A percentile compares a stretch with the other conserved stretches of the same genome.
These are phyloP conservation scores for Gardenia jasminoides DNA, from an alignment of 257 asterid species.

Conservation along the genomic window DNA sequence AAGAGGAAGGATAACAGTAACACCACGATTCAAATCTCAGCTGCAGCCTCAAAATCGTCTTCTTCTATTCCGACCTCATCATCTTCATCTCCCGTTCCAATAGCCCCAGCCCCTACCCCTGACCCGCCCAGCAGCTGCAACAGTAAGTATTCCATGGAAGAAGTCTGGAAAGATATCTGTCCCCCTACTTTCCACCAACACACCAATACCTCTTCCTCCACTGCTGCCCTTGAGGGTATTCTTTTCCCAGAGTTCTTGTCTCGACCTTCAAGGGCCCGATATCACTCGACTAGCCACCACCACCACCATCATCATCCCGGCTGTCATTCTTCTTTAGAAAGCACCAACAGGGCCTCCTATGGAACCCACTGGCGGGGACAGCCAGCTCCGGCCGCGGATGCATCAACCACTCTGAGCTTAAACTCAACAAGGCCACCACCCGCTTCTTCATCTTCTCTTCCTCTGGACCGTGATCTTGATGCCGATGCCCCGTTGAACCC, in stretches of 20 bases:
- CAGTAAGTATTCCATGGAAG: constrained; percentile 16
- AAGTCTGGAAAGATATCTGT: constrained; percentile 25
- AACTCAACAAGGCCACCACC: background rate
- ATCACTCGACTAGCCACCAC: background rate
- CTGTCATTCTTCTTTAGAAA: background rate
- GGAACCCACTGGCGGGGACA: background rate
- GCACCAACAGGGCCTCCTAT: background rate
- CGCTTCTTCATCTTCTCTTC: background rate
- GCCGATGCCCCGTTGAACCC: background rate
- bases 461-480: background rate
- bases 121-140: background rate
- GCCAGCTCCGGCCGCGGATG: background rate
- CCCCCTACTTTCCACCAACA: constrained; percentile 14
- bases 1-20: background rate
- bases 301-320: background rate
- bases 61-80: background rate
- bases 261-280: background rate
- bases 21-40: background rate
- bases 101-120: background rate
- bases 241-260: constrained; percentile 5
- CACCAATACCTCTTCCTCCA: background rate
- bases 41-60: background rate
- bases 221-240: background rate
- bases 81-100: constrained; percentile 6
- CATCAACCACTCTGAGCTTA: background rate